Evolutionary conservation across 768 basidiomycete species (phyloP), one percentile per base, ranked within the genome.

Genomic region (Trametes sanguinea): DNA sequence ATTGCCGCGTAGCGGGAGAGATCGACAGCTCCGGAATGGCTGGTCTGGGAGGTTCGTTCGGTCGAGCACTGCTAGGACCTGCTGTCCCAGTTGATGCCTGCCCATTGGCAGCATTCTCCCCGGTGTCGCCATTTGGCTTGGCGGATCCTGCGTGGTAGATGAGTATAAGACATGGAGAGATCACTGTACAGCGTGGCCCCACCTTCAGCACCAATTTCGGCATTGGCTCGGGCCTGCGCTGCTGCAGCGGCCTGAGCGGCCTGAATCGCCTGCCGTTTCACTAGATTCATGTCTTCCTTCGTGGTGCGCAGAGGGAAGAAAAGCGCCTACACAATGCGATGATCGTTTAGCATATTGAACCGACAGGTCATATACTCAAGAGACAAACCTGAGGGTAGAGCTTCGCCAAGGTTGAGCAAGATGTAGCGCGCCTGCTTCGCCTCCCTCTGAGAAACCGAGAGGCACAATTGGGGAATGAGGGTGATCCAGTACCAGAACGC

Each of bases 401-500:
- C 74, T 95, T 92, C 22, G 95, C 95, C 51, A 99, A 83, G 64
- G 64, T 92, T 92, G 61, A 95, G 79, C 42, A 99, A 80, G 47
- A 99, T 84, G 72, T 90, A 88, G 17, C 94, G 85, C 3, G 95
- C 95, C 71, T 95, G 94, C 69, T 93, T 94, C 45, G 94, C 89
- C 75, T 99, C 97, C 37, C 94, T 85, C 63, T 95, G 89, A 2
- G 90, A 90, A 43, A 99, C 81, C 1, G 96, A 95, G 56, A 90
- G 74, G 65, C 94, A 88, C 8, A 99, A 83, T 70, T 99, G 96
- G 3, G 97, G 97, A 47, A 97, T 94, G 59, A 98, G 79, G 1
- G 96, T 92, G 67, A 99, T 95, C 97, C 97, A 99, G 74, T 94
- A 98, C 97, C 97, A 99, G 65, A 90, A 91, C 11, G 94, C 94